Evolutionary conservation across 306 rosid species (phyloP).

Genomic region (Vachellia pachyceras): DNA sequence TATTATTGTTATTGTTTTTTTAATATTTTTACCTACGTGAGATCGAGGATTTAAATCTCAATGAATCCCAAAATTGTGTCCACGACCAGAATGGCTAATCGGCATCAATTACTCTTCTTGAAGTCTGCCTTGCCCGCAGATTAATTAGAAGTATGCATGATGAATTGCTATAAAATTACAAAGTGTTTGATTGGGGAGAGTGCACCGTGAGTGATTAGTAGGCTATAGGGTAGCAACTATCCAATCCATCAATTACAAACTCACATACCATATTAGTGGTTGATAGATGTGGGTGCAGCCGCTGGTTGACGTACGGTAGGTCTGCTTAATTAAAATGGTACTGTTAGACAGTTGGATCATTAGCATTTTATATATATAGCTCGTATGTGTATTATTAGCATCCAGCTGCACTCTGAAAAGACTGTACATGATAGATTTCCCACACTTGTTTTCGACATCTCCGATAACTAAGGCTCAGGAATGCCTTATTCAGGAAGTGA

Average conservation of each 20-base stretch:
- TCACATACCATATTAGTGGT: neutral
- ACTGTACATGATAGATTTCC: neutral
- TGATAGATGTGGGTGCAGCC: neutral
- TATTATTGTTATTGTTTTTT: too few species aligned
- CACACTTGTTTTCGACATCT: neutral
- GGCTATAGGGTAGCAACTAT: neutral
- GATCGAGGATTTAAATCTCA: neutral
- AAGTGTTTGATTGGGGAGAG: neutral
- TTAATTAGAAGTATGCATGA: neutral
- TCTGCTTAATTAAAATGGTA: neutral
- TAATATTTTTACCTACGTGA: neutral
- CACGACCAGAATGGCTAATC: neutral
- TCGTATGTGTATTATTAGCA: too few species aligned
- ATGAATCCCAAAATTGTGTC: neutral
- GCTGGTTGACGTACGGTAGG: neutral
- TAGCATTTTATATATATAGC: conserved; percentile 19
- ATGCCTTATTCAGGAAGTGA: neutral
- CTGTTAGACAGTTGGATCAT: neutral
- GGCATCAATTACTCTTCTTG: neutral
- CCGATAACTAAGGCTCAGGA: neutral
- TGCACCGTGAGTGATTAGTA: neutral
- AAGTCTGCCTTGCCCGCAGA: neutral
- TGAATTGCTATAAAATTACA: neutral
- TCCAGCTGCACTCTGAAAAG: conserved; percentile 12
- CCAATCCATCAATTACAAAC: neutral